Percentiles rank a stretch among this genome's conserved stretches.
These are phyloP conservation scores for Teratosphaeria nubilosa DNA, from an alignment of 2,329 filamentous ascomycete genomes.

Conservation along the genomic window DNA sequence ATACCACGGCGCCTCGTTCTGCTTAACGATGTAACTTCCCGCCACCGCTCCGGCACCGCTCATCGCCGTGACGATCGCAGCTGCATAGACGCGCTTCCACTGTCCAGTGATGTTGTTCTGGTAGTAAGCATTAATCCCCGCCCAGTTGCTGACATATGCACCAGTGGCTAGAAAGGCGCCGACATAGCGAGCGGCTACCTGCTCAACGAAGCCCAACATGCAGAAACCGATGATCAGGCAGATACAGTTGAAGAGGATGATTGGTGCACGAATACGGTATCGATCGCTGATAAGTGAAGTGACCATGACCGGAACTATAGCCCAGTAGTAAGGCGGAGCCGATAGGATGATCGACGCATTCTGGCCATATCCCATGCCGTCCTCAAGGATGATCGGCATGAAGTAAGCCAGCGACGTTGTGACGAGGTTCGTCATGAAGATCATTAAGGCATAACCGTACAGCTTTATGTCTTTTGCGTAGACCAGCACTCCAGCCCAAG, in stretches of 20 bases:
- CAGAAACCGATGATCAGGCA: slow-evolving; percentile 54
- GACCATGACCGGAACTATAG: slow-evolving; percentile 52
- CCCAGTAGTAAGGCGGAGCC: slow-evolving; percentile 59
- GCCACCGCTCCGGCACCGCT: slow-evolving; percentile 57
- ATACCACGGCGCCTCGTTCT: slow-evolving; percentile 52
- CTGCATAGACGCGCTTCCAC: slow-evolving; percentile 55
- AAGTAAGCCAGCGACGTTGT: slow-evolving; percentile 58
- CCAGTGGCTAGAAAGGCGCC: slow-evolving; percentile 58
- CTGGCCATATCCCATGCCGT: slow-evolving; percentile 35
- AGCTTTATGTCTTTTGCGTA: slow-evolving; percentile 52
- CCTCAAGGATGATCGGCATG: slow-evolving; percentile 37
- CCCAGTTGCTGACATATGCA: slow-evolving; percentile 60
- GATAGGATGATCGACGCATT: slow-evolving; percentile 48
- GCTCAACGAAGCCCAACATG: slow-evolving; percentile 52
- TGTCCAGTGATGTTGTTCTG: slow-evolving; percentile 53
- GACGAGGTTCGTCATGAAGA: slow-evolving; percentile 58
- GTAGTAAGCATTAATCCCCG: slow-evolving; percentile 53
- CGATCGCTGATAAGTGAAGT: slow-evolving; percentile 54
- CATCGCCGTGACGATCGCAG: slow-evolving; percentile 47
- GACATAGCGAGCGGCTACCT: slow-evolving; percentile 53
- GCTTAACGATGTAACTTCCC: slow-evolving; percentile 55
- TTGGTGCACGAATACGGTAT: slow-evolving; percentile 49
- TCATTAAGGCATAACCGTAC: slow-evolving; percentile 54
- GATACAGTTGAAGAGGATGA: slow-evolving; percentile 55
- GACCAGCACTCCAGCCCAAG: slow-evolving; percentile 43